Percentiles rank a stretch among this genome's conserved stretches.
Conservation (phyloP, 805 yeast species). For the Teunomyces aglyptinius region DNA sequence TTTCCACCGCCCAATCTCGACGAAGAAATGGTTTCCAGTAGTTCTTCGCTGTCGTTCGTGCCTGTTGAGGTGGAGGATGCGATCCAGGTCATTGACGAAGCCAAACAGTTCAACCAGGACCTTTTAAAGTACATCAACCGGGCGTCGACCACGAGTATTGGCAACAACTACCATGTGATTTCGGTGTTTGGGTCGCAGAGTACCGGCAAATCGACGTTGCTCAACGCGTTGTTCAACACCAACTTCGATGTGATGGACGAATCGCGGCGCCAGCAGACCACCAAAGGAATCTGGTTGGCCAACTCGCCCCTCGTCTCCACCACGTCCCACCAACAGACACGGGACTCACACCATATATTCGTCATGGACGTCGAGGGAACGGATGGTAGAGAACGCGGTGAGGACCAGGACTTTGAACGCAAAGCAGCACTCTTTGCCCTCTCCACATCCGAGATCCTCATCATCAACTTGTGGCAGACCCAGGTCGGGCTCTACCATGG, state of each 20-base stretch:
- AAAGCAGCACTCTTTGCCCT: conserved; percentile 94
- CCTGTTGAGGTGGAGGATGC: conserved; percentile 43
- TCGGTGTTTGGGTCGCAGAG: conserved; percentile 97
- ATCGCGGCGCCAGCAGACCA: conserved; percentile 77
- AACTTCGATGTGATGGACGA: conserved; percentile 93
- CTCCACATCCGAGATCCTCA: conserved; percentile 85
- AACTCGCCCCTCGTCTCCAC: conserved; percentile 34
- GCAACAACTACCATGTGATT: conserved; percentile 80
- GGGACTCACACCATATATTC: conserved; percentile 44
- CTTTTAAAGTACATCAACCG: conserved; percentile 35
- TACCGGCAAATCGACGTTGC: conserved; percentile 91
- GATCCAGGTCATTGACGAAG: conserved; percentile 62
- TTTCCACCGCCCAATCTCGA: conserved; percentile 8
- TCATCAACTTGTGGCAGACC: conserved; percentile 94
- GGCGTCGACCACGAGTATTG: conserved; percentile 39
- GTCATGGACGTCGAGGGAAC: conserved; percentile 99
- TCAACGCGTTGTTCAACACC: conserved; percentile 84
- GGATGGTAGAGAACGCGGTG: conserved; percentile 97
- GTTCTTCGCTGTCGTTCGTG: conserved; percentile 39
- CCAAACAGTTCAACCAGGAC: conserved; percentile 48
- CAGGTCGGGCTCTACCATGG: conserved; percentile 97
- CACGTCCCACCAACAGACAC: conserved; percentile 9
- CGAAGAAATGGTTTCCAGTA: conserved; percentile 13
- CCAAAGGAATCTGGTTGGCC: conserved; percentile 48
- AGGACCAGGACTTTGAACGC: conserved; percentile 96